Percentiles rank a stretch among this genome's conserved stretches.
Conservation (phyloP, 1,139 yeast genomes). For the Diutina sp. region DNA sequence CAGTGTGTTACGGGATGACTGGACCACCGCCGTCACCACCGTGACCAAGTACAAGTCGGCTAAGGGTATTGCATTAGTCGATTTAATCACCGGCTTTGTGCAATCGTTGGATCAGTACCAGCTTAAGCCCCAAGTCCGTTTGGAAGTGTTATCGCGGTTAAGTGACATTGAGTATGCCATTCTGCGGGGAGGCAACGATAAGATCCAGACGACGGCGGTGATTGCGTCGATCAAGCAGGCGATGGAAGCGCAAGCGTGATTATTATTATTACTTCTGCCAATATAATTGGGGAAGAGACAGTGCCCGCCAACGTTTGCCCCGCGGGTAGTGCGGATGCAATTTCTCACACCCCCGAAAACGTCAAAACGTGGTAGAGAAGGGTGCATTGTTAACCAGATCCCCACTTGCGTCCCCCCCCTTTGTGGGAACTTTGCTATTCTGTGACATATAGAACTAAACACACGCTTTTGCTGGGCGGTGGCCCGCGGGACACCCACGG, state of each 20-base stretch:
- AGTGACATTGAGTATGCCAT: constrained; percentile 86
- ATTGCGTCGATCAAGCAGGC: constrained; percentile 76
- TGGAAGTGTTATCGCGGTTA: constrained; percentile 51
- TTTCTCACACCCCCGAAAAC: background rate
- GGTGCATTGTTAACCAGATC: background rate
- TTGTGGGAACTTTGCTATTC: too few relatives aligned
- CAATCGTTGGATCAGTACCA: constrained; percentile 57
- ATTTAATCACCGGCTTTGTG: constrained; percentile 65
- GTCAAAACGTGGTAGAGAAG: background rate
- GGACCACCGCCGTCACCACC: constrained; percentile 68
- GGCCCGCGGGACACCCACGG: too few relatives aligned
- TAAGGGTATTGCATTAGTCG: constrained; percentile 85
- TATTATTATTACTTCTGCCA: background rate
- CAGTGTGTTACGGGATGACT: constrained; percentile 73
- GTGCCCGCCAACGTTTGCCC: background rate
- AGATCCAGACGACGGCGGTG: constrained; percentile 80
- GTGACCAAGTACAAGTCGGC: constrained; percentile 47
- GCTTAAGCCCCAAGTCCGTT: constrained; percentile 48
- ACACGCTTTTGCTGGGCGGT: too few relatives aligned
- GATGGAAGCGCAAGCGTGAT: constrained; percentile 13
- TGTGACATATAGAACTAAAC: too few relatives aligned
- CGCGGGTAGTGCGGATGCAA: background rate
- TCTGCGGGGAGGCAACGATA: constrained; percentile 85
- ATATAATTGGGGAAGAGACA: too few relatives aligned
- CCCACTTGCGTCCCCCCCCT: background rate